A percentile compares a stretch with the other conserved stretches of the same genome.
phyloP scores from a whole-genome alignment of 345 rosid genomes.

The Boechera stricta region DNA sequence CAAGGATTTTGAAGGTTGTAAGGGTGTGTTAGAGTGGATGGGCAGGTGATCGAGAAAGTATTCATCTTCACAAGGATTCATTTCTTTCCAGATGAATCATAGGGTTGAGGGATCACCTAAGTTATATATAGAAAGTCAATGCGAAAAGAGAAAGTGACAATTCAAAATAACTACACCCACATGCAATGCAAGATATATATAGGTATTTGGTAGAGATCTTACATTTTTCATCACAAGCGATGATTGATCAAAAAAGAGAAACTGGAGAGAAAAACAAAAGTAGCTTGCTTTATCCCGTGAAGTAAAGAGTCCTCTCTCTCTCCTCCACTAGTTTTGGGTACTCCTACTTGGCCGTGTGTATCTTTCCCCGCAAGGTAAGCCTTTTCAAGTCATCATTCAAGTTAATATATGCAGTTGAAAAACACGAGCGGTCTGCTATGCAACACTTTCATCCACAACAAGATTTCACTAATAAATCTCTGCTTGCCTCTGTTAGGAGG shows the following conservation, averaged over 20 bases:
- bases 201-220: slow-evolving; percentile 11
- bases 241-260: slow-evolving; percentile 15
- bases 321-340: not conserved
- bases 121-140: slow-evolving; percentile 6
- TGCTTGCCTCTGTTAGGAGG: not conserved
- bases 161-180: slow-evolving; percentile 32
- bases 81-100: slow-evolving; percentile 9
- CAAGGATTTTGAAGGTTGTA: slow-evolving; percentile 50
- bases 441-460: slow-evolving; percentile 31
- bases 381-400: slow-evolving; percentile 20
- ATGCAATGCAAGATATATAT: slow-evolving; percentile 7
- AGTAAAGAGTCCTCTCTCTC: slow-evolving; percentile 6
- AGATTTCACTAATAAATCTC: not conserved
- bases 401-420: slow-evolving; percentile 3
- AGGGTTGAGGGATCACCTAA: not conserved
- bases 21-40: slow-evolving; percentile 35
- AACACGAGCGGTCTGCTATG: slow-evolving; percentile 19
- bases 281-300: slow-evolving; percentile 33
- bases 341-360: slow-evolving; percentile 12
- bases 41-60: slow-evolving; percentile 27
- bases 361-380: slow-evolving; percentile 8
- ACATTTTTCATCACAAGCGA: slow-evolving; percentile 26
- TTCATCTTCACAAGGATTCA: slow-evolving; percentile 36
- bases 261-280: slow-evolving; percentile 25
- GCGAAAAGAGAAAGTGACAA: slow-evolving; percentile 20